Evolutionary conservation across 345 rosid species (phyloP), one percentile per base, ranked within the genome.

Genomic region (Citropsis articulata): DNA sequence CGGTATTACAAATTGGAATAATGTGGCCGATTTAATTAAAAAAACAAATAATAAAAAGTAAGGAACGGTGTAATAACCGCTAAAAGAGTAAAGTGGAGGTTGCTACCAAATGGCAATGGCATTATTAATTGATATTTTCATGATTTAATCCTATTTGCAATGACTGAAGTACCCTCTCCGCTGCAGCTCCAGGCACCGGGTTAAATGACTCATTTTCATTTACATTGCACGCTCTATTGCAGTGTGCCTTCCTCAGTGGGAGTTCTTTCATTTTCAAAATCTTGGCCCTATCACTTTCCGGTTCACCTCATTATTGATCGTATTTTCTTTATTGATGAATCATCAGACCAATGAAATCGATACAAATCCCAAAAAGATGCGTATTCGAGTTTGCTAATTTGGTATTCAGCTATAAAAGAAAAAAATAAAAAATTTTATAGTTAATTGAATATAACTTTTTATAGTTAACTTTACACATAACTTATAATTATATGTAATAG

Each of bases 11-110:
- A 12, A 12, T 12, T 45, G 18, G 16, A 45, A 45, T 45, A 13
- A 45, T 45, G 16, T 3, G 50, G 50, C 14, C 18, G 50, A 45
- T 13, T 45, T 45, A 45, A 45, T 45, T 45, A 45, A 45, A 45
- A 45, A 45, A 13, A 45, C 50, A 45, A 45, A 12, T 45, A 13
- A 13, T 45, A 45, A 13, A 13, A 16, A 10, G 7, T 10, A 31
- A 36, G 56, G 38, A 38, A 76, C 4, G 13, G 68, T 63, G 55
- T 38, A 42, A 73, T 42, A 65, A 66, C 77, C 62, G 75, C 77
- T 19, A 6, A 40, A 28, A 65, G 70, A 56, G 73, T 77, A 14
- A 60, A 79, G 81, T 65, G 12, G 1, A 36, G 70, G 59, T 66
- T 60, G 25, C 22, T 16, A 25, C 53, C n/a, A 22, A 13, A 22